Conservation (phyloP, 2,329 filamentous ascomycete species). For the Exophiala sideris region DNA sequence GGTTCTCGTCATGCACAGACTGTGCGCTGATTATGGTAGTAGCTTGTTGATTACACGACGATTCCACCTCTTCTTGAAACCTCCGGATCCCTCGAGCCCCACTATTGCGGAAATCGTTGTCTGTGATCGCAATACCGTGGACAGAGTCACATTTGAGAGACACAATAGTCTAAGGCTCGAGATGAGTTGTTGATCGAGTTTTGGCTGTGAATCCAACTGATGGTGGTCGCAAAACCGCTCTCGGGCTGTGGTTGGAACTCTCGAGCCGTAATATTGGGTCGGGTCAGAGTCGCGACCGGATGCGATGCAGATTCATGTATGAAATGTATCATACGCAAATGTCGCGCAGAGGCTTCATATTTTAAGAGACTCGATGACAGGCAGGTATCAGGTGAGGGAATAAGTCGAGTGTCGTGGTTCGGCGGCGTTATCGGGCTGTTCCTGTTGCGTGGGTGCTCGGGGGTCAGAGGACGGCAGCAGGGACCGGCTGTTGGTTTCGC, state of each 20-base stretch:
- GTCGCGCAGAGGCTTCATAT: slow-evolving; percentile 20
- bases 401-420: slow-evolving; percentile 5
- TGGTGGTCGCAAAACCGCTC: neutral
- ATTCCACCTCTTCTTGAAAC: slow-evolving; percentile 13
- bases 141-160: slow-evolving; percentile 16
- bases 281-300: slow-evolving; percentile 16
- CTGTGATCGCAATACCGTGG: slow-evolving; percentile 9
- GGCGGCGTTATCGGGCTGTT: slow-evolving; percentile 11
- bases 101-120: slow-evolving; percentile 17
- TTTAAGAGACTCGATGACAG: slow-evolving; percentile 4
- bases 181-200: neutral
- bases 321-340: neutral
- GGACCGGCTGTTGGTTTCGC: neutral
- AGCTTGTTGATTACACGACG: slow-evolving; percentile 7
- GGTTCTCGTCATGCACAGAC: neutral
- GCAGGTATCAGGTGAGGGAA: slow-evolving; percentile 10
- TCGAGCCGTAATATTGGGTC: slow-evolving; percentile 12
- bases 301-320: neutral
- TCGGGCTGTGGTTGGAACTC: neutral
- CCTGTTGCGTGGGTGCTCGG: slow-evolving; percentile 1
- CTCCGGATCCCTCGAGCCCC: slow-evolving; percentile 19
- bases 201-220: neutral
- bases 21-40: neutral
- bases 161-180: neutral
- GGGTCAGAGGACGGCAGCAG: slow-evolving; percentile 1